A percentile compares a stretch with the other conserved stretches of the same genome.
These are phyloP conservation scores for Fusarium longipes DNA, from an alignment of 2,329 filamentous ascomycete species.

Conservation along the genomic window DNA sequence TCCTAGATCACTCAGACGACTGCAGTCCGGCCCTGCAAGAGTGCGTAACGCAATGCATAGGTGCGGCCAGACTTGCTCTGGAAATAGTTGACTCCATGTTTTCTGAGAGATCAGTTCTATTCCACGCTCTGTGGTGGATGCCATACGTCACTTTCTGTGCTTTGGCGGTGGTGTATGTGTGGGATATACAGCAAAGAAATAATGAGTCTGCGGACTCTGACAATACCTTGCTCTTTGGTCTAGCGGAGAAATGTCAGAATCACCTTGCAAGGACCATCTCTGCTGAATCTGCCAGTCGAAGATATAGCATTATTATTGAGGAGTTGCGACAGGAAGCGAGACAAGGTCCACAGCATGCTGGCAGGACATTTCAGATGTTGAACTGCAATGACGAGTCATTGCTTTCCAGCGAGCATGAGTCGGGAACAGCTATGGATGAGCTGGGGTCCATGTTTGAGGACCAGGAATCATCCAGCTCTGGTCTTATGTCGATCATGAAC, in stretches of 20 bases:
- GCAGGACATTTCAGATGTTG: background rate
- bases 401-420: background rate
- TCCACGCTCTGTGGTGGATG: constrained; percentile 64
- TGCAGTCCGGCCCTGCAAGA: constrained; percentile 17
- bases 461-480: background rate
- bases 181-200: constrained; percentile 51
- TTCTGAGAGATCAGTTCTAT: constrained; percentile 50
- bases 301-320: constrained; percentile 34
- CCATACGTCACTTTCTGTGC: constrained; percentile 66
- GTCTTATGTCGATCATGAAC: constrained; percentile 8
- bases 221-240: constrained; percentile 24
- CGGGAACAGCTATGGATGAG: constrained; percentile 12
- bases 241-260: constrained; percentile 39
- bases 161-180: constrained; percentile 64
- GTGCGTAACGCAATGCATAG: constrained; percentile 57
- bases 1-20: constrained; percentile 53
- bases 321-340: constrained; percentile 14
- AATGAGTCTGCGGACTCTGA: constrained; percentile 7
- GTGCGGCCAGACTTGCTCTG: constrained; percentile 48
- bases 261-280: constrained; percentile 23
- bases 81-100: constrained; percentile 57
- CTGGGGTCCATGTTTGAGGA: background rate
- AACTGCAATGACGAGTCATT: constrained; percentile 6
- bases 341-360: constrained; percentile 16
- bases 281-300: constrained; percentile 10